phyloP scores from a whole-genome alignment of 257 asterid species.

The Fraxinus excelsior region DNA sequence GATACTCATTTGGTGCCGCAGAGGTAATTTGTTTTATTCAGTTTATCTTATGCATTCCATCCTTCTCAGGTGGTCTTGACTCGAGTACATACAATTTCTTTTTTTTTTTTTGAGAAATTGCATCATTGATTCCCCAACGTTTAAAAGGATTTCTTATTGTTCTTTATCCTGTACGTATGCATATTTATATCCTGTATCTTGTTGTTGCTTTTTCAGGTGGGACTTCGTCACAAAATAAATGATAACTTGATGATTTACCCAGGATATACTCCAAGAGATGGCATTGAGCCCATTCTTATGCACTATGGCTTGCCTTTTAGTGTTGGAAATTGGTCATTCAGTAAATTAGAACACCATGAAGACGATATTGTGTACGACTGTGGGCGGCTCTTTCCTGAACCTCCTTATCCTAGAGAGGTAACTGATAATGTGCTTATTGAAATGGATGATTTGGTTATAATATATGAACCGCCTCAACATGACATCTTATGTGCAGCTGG shows the following conservation, averaged over 20 bases:
- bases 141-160: neutral
- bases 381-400: slow-evolving; percentile 88
- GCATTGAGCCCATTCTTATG: slow-evolving; percentile 91
- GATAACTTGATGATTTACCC: slow-evolving; percentile 97
- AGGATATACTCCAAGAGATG: slow-evolving; percentile 83
- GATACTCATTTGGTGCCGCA: slow-evolving; percentile 98
- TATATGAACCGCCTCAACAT: too few relatives aligned
- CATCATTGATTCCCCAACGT: neutral
- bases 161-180: neutral
- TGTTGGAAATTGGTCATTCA: slow-evolving; percentile 93
- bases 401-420: slow-evolving; percentile 98
- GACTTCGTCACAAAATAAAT: slow-evolving; percentile 89
- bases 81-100: neutral
- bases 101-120: neutral
- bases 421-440: neutral
- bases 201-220: slow-evolving; percentile 60
- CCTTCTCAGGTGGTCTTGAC: neutral
- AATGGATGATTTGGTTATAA: slow-evolving; percentile 21
- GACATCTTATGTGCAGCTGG: too few relatives aligned
- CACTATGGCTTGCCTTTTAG: slow-evolving; percentile 92
- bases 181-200: slow-evolving; percentile 28
- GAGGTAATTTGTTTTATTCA: slow-evolving; percentile 48
- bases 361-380: slow-evolving; percentile 88
- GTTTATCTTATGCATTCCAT: neutral
- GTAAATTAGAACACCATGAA: slow-evolving; percentile 81